Evolutionary conservation across 1,139 yeast genomes (phyloP).

Genomic region (Candida anutae): DNA sequence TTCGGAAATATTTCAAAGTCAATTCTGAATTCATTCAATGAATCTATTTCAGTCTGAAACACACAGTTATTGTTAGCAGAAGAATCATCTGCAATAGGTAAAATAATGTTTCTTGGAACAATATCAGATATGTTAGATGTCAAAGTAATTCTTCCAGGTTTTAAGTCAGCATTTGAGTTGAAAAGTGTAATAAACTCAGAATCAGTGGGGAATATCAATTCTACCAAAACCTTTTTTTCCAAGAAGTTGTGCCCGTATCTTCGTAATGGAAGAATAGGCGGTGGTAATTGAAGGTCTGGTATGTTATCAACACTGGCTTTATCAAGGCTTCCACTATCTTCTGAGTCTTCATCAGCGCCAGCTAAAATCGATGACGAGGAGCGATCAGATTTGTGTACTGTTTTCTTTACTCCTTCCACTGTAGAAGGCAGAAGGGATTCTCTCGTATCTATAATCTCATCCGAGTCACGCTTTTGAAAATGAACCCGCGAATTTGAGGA

Average conservation of each 20-base stretch:
- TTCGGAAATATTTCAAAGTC: slow-evolving; percentile 93
- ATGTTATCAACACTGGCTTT: slow-evolving; percentile 55
- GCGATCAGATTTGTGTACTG: background rate
- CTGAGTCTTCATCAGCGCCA: slow-evolving; percentile 32
- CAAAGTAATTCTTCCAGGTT: slow-evolving; percentile 60
- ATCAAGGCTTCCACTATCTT: slow-evolving; percentile 27
- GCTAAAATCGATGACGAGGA: slow-evolving; percentile 20
- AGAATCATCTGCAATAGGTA: slow-evolving; percentile 72
- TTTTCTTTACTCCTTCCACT: background rate
- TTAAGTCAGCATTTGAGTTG: slow-evolving; percentile 35
- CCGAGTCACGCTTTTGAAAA: background rate
- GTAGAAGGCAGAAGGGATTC: background rate
- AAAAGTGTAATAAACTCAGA: slow-evolving; percentile 47
- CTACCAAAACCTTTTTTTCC: slow-evolving; percentile 80
- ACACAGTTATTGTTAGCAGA: slow-evolving; percentile 49
- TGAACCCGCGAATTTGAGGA: background rate
- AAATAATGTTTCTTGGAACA: slow-evolving; percentile 75
- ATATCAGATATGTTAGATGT: slow-evolving; percentile 64
- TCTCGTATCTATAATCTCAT: background rate
- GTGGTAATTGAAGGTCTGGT: slow-evolving; percentile 88
- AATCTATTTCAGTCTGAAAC: slow-evolving; percentile 78
- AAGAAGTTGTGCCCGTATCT: slow-evolving; percentile 93
- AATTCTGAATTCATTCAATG: slow-evolving; percentile 56
- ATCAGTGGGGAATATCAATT: slow-evolving; percentile 57
- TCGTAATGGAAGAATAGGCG: slow-evolving; percentile 89